phyloP scores from a whole-genome alignment of 306 rosid genomes.

The Begonia fuchsioides region DNA sequence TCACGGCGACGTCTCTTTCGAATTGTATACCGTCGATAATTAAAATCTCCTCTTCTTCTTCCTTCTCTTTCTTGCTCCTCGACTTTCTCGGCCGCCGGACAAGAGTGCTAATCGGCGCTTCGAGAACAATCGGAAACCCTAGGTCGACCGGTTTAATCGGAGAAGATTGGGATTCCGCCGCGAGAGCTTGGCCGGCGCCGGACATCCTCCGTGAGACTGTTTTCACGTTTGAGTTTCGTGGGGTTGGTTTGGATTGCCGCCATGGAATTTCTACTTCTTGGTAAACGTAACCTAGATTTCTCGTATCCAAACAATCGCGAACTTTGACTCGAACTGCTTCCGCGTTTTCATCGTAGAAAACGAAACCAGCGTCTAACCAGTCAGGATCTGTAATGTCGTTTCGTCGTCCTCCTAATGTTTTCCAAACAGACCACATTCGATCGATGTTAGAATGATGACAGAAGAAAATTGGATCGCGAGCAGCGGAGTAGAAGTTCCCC shows the following conservation, averaged over 20 bases:
- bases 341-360: slow-evolving; percentile 62
- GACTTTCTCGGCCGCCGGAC: slow-evolving; percentile 44
- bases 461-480: slow-evolving; percentile 56
- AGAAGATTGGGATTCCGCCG: slow-evolving; percentile 17
- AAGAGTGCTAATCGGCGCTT: slow-evolving; percentile 15
- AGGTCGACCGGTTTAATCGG: neutral
- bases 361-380: slow-evolving; percentile 51
- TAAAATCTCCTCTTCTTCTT: slow-evolving; percentile 28
- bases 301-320: slow-evolving; percentile 41
- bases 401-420: slow-evolving; percentile 32
- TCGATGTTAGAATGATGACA: slow-evolving; percentile 64
- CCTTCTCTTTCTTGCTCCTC: slow-evolving; percentile 31
- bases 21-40: slow-evolving; percentile 42
- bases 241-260: slow-evolving; percentile 33
- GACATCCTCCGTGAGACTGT: slow-evolving; percentile 8
- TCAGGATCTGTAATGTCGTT: slow-evolving; percentile 26
- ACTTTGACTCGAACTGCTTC: slow-evolving; percentile 48
- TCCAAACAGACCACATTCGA: slow-evolving; percentile 65
- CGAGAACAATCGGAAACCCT: slow-evolving; percentile 30
- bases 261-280: slow-evolving; percentile 60
- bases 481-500: slow-evolving; percentile 73
- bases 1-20: slow-evolving; percentile 22
- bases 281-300: slow-evolving; percentile 38
- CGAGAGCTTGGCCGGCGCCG: slow-evolving; percentile 22
- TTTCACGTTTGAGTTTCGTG: slow-evolving; percentile 3